phyloP scores from a whole-genome alignment of 2,329 filamentous ascomycete species.

The Fusarium xylarioides region DNA sequence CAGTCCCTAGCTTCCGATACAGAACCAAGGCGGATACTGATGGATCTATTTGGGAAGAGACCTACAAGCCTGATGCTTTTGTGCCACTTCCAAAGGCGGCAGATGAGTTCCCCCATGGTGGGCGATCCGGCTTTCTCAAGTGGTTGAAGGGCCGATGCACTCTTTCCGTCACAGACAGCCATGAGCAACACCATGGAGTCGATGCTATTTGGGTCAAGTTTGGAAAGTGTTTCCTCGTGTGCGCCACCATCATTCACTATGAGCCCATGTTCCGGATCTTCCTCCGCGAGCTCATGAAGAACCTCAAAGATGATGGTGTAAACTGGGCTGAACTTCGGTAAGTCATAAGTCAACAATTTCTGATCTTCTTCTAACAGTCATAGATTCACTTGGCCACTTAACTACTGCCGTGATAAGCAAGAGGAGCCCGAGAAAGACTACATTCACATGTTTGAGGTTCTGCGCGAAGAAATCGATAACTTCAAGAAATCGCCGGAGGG shows the following conservation, averaged over 20 bases:
- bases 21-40: slow-evolving; percentile 56
- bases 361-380: slow-evolving; percentile 6
- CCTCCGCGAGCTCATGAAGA: slow-evolving; percentile 73
- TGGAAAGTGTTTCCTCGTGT: slow-evolving; percentile 74
- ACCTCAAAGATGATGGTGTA: slow-evolving; percentile 82
- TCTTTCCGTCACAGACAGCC: slow-evolving; percentile 75
- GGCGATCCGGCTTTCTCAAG: slow-evolving; percentile 73
- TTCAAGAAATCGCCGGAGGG: slow-evolving; percentile 80
- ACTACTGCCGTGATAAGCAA: slow-evolving; percentile 71
- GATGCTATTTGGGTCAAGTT: slow-evolving; percentile 90
- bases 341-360: slow-evolving; percentile 13
- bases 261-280: slow-evolving; percentile 88
- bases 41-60: slow-evolving; percentile 70
- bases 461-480: slow-evolving; percentile 79
- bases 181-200: slow-evolving; percentile 83
- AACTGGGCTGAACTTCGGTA: slow-evolving; percentile 81
- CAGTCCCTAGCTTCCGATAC: slow-evolving; percentile 70
- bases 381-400: slow-evolving; percentile 75
- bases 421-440: slow-evolving; percentile 75
- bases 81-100: slow-evolving; percentile 71
- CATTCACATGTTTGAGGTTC: slow-evolving; percentile 73
- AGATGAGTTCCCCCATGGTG: slow-evolving; percentile 77
- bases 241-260: slow-evolving; percentile 82
- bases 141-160: slow-evolving; percentile 81
- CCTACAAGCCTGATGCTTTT: slow-evolving; percentile 68